These are phyloP conservation scores for Sclerotinia borealis DNA, from an alignment of 2,329 filamentous ascomycete species.

Conservation along the genomic window DNA sequence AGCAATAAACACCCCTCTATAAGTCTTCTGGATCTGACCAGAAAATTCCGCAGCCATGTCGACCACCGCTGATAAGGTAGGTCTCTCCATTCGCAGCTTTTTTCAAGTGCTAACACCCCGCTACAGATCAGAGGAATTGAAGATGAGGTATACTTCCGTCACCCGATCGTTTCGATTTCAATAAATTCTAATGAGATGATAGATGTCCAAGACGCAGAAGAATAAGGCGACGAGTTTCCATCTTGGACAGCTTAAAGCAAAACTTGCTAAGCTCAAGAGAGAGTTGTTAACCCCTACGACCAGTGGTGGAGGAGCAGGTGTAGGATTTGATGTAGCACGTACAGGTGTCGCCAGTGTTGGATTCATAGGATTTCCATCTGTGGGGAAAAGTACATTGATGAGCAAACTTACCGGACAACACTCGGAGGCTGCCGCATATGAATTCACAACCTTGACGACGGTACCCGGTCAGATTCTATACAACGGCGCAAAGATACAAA, in stretches of 20 bases:
- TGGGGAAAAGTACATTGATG: constrained; percentile 98
- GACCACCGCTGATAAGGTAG: constrained; percentile 93
- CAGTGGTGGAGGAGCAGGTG: constrained; percentile 76
- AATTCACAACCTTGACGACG: constrained; percentile 96
- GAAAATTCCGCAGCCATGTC: constrained; percentile 58
- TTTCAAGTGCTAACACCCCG: constrained; percentile 21
- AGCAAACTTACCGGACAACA: constrained; percentile 90
- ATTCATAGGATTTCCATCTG: constrained; percentile 96
- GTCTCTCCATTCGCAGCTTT: not conserved
- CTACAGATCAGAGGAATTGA: constrained; percentile 91
- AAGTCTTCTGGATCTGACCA: not conserved
- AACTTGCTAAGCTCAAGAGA: constrained; percentile 94
- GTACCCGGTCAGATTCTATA: constrained; percentile 94
- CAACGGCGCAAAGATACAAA: constrained; percentile 96
- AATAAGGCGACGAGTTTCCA: constrained; percentile 94
- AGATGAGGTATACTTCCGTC: constrained; percentile 63
- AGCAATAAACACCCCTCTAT: not conserved
- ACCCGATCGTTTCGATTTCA: constrained; percentile 13
- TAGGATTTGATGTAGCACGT: constrained; percentile 94
- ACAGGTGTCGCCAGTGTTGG: constrained; percentile 96
- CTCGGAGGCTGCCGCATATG: constrained; percentile 94
- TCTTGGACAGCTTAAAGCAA: constrained; percentile 93
- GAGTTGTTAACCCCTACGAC: constrained; percentile 84
- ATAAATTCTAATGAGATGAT: constrained; percentile 19
- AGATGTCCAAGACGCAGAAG: constrained; percentile 97